phyloP scores from a whole-genome alignment of 208 protist genomes.

The Wallacemonas sp. region DNA sequence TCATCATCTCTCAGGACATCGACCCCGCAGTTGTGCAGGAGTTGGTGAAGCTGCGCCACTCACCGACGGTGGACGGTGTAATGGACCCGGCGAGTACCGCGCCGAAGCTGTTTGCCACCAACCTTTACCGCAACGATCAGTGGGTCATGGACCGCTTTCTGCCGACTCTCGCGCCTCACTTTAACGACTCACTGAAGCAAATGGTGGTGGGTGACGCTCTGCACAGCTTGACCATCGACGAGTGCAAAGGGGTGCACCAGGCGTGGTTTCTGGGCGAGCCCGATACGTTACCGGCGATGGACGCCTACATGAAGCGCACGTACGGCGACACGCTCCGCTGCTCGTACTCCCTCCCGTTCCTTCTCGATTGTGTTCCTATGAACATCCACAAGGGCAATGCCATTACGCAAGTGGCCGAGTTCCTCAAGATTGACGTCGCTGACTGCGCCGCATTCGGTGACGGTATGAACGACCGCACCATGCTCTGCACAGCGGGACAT shows the following conservation, averaged over 20 bases:
- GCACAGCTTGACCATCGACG: neutral
- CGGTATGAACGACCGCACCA: conserved; percentile 34
- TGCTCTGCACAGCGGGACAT: conserved; percentile 16
- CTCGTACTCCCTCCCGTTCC: conserved; percentile 20
- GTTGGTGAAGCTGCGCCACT: conserved; percentile 14
- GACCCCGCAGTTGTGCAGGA: conserved; percentile 21
- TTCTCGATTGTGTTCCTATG: conserved; percentile 15
- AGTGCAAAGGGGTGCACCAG: conserved; percentile 4
- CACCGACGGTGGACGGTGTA: neutral
- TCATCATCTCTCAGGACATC: conserved; percentile 37
- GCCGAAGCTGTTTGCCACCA: conserved; percentile 7
- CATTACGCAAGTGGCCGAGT: conserved; percentile 16
- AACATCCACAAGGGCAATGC: conserved; percentile 33
- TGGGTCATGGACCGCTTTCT: conserved; percentile 18
- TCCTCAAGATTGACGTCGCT: conserved; percentile 1
- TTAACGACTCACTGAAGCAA: conserved; percentile 14
- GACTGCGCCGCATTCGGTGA: conserved; percentile 28
- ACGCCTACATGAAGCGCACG: conserved; percentile 6
- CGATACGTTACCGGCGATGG: conserved; percentile 1
- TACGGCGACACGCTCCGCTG: conserved; percentile 7
- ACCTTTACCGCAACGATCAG: conserved; percentile 30
- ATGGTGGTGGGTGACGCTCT: conserved; percentile 12
- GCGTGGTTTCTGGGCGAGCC: conserved; percentile 13
- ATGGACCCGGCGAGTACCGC: neutral
- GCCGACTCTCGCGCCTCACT: neutral